These are phyloP conservation scores for Apiotrichum brassicae DNA, from an alignment of 1,284 basidiomycete genomes.

Conservation along the genomic window DNA sequence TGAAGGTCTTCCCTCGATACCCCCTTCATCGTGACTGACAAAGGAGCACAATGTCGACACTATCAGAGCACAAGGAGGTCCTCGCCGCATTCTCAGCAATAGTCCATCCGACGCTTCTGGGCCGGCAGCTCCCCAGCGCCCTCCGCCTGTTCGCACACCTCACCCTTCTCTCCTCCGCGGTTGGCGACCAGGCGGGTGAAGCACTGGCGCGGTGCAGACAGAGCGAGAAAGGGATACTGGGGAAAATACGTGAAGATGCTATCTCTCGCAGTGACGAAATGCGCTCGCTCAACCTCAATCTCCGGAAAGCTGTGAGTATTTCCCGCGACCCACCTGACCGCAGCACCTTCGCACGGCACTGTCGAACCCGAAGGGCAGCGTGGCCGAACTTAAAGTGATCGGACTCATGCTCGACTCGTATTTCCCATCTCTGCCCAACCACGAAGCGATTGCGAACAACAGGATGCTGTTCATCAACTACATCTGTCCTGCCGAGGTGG, in stretches of 20 bases:
- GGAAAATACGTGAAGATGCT: slow-evolving; percentile 12
- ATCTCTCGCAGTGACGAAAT: neutral
- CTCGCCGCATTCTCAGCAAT: slow-evolving; percentile 17
- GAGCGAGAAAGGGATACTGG: slow-evolving; percentile 9
- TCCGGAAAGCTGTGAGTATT: slow-evolving; percentile 4
- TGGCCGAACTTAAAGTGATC: neutral
- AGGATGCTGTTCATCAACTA: slow-evolving; percentile 18
- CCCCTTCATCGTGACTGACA: too few relatives aligned
- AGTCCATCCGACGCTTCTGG: slow-evolving; percentile 19
- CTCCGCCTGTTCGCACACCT: slow-evolving; percentile 33
- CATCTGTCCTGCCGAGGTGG: slow-evolving; percentile 12
- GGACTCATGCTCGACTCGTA: slow-evolving; percentile 19
- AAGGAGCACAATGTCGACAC: too few relatives aligned
- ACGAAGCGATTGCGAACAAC: neutral
- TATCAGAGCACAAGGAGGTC: too few relatives aligned
- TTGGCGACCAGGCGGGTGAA: slow-evolving; percentile 17
- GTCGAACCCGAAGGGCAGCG: slow-evolving; percentile 6
- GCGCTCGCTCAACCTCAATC: neutral
- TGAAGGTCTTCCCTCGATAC: too few relatives aligned
- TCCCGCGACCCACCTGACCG: neutral
- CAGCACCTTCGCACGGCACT: slow-evolving; percentile 17
- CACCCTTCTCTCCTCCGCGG: slow-evolving; percentile 22
- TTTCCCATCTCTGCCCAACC: slow-evolving; percentile 14
- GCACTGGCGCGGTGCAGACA: slow-evolving; percentile 15
- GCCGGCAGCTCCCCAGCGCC: slow-evolving; percentile 16